Conservation (phyloP, 148 eudicot species). For the Pouteria glomerata region DNA sequence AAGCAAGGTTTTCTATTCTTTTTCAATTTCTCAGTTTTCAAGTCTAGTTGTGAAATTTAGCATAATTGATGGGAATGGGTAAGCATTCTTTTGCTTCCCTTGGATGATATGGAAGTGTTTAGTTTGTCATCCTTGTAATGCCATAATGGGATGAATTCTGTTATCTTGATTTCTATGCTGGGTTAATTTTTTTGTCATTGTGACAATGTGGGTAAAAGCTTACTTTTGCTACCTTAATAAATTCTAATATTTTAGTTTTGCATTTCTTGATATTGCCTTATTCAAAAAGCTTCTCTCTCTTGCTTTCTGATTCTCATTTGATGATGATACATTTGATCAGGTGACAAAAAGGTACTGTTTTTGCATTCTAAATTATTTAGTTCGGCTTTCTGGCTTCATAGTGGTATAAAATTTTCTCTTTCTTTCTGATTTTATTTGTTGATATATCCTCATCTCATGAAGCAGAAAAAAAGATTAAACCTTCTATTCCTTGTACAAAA, state of each 20-base stretch:
- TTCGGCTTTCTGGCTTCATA: background rate
- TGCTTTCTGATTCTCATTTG: background rate
- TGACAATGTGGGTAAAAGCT: constrained; percentile 14
- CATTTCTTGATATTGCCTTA: background rate
- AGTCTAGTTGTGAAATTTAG: background rate
- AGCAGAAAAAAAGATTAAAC: background rate
- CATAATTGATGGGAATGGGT: background rate
- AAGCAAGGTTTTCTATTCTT: too few relatives aligned
- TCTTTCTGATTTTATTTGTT: too few relatives aligned
- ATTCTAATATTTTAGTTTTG: background rate
- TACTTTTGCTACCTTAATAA: constrained; percentile 19
- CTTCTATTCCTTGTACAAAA: too few relatives aligned
- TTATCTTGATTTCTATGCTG: background rate
- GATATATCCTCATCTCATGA: background rate
- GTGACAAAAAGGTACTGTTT: background rate
- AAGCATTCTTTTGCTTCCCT: constrained; percentile 15
- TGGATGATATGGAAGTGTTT: background rate
- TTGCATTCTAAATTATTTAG: background rate
- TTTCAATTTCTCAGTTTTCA: too few relatives aligned
- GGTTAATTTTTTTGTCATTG: background rate
- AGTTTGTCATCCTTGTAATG: background rate
- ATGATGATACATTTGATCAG: background rate
- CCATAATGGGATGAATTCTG: constrained; percentile 1
- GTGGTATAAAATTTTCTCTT: too few relatives aligned
- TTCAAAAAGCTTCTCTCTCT: background rate